phyloP scores from a whole-genome alignment of 331 rosid species.

The Pyrus hybrid region DNA sequence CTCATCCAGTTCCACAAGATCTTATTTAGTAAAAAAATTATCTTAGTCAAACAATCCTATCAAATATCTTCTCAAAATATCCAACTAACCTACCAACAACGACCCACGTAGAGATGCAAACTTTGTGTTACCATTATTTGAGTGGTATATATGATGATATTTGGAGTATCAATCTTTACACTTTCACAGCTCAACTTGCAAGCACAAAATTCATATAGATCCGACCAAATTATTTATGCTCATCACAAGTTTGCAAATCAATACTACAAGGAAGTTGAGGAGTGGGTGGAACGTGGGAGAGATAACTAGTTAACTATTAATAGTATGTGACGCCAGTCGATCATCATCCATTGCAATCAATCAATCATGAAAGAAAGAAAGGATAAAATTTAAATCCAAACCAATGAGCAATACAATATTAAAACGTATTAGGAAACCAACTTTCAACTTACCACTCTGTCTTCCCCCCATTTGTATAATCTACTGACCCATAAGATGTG shows the following conservation, averaged over 20 bases:
- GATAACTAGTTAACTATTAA: not conserved
- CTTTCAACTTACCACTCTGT: not conserved
- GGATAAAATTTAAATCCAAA: not conserved
- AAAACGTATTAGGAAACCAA: not conserved
- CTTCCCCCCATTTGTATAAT: not conserved
- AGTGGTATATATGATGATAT: not conserved
- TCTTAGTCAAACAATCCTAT: not conserved
- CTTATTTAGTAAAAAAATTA: not conserved
- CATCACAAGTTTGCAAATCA: not conserved
- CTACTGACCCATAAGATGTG: not conserved
- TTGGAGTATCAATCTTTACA: not conserved
- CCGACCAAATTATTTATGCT: not conserved
- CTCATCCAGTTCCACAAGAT: not conserved
- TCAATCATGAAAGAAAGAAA: not conserved
- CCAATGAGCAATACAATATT: not conserved
- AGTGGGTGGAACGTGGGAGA: not conserved
- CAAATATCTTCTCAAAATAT: too few species aligned
- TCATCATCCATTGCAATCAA: not conserved
- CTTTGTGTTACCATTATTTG: too few species aligned
- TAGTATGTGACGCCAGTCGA: not conserved
- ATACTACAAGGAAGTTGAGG: not conserved
- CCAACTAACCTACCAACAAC: too few species aligned
- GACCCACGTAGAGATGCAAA: too few species aligned
- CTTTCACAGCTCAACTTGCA: not conserved
- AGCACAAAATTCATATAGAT: not conserved